Percentiles rank a stretch among this genome's conserved stretches.
These are phyloP conservation scores for Dactylellina leptospora DNA, from an alignment of 2,329 filamentous ascomycete species.

Conservation along the genomic window DNA sequence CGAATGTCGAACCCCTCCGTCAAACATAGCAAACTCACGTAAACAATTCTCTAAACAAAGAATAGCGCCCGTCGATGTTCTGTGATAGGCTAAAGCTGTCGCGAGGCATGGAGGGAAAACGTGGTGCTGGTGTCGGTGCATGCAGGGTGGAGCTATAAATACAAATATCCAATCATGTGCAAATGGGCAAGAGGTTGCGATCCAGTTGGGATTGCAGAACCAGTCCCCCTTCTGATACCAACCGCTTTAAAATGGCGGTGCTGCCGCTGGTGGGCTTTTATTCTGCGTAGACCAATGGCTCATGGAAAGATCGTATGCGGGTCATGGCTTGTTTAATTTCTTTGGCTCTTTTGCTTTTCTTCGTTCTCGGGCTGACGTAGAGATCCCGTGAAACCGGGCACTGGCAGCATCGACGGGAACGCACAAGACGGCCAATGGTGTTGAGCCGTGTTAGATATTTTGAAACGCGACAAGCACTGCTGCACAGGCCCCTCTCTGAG, in stretches of 20 bases:
- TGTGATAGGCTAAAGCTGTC: slow-evolving; percentile 46
- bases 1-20: slow-evolving; percentile 18
- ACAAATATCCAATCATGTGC: slow-evolving; percentile 48
- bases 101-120: slow-evolving; percentile 42
- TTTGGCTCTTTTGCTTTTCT: not conserved
- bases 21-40: slow-evolving; percentile 10
- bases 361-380: slow-evolving; percentile 25
- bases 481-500: not conserved
- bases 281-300: slow-evolving; percentile 24
- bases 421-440: slow-evolving; percentile 21
- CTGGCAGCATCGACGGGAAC: not conserved
- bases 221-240: slow-evolving; percentile 23
- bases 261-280: slow-evolving; percentile 4
- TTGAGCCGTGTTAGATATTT: slow-evolving; percentile 33
- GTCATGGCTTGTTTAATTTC: slow-evolving; percentile 21
- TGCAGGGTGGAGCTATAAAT: slow-evolving; percentile 53
- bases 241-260: slow-evolving; percentile 29
- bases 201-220: slow-evolving; percentile 49
- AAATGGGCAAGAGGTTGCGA: slow-evolving; percentile 20
- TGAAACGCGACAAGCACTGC: slow-evolving; percentile 33
- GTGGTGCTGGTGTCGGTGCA: slow-evolving; percentile 50
- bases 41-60: slow-evolving; percentile 50
- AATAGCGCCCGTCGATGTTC: slow-evolving; percentile 41
- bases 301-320: slow-evolving; percentile 26
- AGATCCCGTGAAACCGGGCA: slow-evolving; percentile 39